Evolutionary conservation across 306 rosid genomes (phyloP).

Genomic region (Castanospermum australe): DNA sequence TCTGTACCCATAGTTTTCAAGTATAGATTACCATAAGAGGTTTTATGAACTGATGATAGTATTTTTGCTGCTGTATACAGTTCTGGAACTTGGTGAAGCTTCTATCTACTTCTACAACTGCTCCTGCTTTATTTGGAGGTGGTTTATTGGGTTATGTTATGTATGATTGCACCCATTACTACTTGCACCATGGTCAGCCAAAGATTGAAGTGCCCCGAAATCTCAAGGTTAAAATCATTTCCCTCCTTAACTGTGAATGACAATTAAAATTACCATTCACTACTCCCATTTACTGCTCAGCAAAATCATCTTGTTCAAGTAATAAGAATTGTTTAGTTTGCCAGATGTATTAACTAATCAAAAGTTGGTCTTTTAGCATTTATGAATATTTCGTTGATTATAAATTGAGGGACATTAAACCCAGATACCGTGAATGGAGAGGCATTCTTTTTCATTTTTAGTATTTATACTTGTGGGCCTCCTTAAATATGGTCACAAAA

Average conservation of each 20-base stretch:
- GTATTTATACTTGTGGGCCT: not conserved
- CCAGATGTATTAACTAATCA: slow-evolving; percentile 10
- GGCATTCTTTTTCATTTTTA: not conserved
- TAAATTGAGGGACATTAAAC: slow-evolving; percentile 12
- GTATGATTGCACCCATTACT: slow-evolving; percentile 91
- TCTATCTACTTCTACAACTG: slow-evolving; percentile 56
- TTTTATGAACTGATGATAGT: slow-evolving; percentile 30
- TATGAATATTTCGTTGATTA: not conserved
- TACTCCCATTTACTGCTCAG: not conserved
- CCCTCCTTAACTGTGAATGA: not conserved
- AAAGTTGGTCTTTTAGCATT: slow-evolving; percentile 7
- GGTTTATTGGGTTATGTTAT: slow-evolving; percentile 92
- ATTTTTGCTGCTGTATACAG: slow-evolving; percentile 47
- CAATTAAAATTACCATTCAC: not conserved
- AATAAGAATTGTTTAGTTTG: not conserved
- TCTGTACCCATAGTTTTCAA: not conserved
- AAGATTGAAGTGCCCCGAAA: slow-evolving; percentile 44
- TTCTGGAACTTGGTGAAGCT: slow-evolving; percentile 77
- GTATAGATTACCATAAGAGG: not conserved
- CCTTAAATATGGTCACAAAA: not conserved
- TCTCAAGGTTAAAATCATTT: slow-evolving; percentile 70
- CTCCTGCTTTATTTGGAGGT: slow-evolving; percentile 91
- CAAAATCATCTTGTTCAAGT: slow-evolving; percentile 1
- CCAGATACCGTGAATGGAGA: not conserved
- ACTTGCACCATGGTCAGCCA: slow-evolving; percentile 94